Evolutionary conservation across 1,284 basidiomycete genomes (phyloP), one percentile per base, ranked within the genome.

Genomic region (Veloboletus limbatus): DNA sequence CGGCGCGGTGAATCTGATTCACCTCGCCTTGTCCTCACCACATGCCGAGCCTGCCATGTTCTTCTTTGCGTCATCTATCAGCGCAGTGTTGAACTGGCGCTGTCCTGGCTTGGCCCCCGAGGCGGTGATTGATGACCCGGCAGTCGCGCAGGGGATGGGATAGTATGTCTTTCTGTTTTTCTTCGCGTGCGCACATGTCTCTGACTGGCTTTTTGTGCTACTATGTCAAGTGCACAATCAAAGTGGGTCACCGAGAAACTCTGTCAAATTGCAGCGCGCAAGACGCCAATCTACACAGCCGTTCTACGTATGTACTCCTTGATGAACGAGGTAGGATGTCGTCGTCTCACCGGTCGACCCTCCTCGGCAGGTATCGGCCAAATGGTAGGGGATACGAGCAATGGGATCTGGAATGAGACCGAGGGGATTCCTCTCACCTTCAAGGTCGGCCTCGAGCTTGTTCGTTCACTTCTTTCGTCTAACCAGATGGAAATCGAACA

Each of bases 221-320:
- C 6, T 21, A 11, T 21, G 37, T 41, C 8, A 26, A 58, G 54
- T 41, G 54, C 54, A 4, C 60, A 65, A 38, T 66, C 59, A 20
- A 85, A 85, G 58, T 84, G 81, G 79, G 77, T 82, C 0, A 76
- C 74, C 0, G 82, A 85, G 67, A 77, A 76, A 54, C 46, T 84
- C 1, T 76, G 76, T 52, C 67, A 76, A 53, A 58, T 63, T 28
- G 73, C 68, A 28, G 66, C 57, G 24, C 58, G 54, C 30, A 54
- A 51, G 35, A 69, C 55, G 22, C 58, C 54, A 7, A 59, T 75
- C 10, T 45, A 57, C 16, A 68, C 68, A 4, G 71, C 69, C 8
- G 68, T 78, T 2, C 52, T 80, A 22, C 58, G 57, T 65, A 41
- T 27, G 54, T 42, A 35, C n/a, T n/a, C n/a, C n/a, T 20, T 11